A percentile compares a stretch with the other conserved stretches of the same genome.
Conservation (phyloP, 768 basidiomycete species). For the Goffeauzyma gilvescens region DNA sequence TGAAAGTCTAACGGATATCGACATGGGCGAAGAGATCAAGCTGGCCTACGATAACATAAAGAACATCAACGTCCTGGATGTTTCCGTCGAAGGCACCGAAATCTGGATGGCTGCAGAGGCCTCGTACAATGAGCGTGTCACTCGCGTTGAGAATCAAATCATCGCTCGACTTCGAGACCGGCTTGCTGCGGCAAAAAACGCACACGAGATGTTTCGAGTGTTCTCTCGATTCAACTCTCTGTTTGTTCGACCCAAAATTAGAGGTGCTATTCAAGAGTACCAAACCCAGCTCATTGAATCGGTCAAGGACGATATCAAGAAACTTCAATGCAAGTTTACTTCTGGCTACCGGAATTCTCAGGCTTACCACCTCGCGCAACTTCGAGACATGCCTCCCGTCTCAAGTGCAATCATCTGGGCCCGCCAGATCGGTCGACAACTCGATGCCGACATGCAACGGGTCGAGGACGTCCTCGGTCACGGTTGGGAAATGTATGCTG, state of each 20-base stretch:
- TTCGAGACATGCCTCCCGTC: slow-evolving; percentile 96
- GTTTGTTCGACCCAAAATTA: slow-evolving; percentile 90
- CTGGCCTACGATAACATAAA: slow-evolving; percentile 95
- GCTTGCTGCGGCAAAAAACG: slow-evolving; percentile 84
- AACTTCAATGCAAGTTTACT: slow-evolving; percentile 93
- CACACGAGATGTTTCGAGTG: slow-evolving; percentile 98
- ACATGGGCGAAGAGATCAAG: slow-evolving; percentile 95
- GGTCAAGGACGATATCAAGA: slow-evolving; percentile 94
- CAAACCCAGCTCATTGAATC: slow-evolving; percentile 97
- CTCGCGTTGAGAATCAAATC: slow-evolving; percentile 95
- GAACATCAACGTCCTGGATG: slow-evolving; percentile 80
- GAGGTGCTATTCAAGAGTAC: slow-evolving; percentile 96
- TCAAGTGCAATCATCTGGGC: slow-evolving; percentile 98
- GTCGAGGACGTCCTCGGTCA: slow-evolving; percentile 94
- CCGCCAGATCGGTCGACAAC: slow-evolving; percentile 90
- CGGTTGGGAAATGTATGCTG: slow-evolving; percentile 98
- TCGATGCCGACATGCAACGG: slow-evolving; percentile 92
- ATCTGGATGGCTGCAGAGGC: slow-evolving; percentile 96
- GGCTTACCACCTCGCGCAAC: slow-evolving; percentile 93
- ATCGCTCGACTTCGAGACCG: slow-evolving; percentile 80
- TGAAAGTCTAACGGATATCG: slow-evolving; percentile 51
- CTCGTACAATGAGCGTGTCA: slow-evolving; percentile 92
- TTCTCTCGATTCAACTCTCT: slow-evolving; percentile 96
- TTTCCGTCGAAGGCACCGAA: slow-evolving; percentile 64
- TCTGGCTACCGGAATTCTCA: slow-evolving; percentile 87